Base-by-base conservation (phyloP, 257 asterid species). In the Solanum boliviense region DNA sequence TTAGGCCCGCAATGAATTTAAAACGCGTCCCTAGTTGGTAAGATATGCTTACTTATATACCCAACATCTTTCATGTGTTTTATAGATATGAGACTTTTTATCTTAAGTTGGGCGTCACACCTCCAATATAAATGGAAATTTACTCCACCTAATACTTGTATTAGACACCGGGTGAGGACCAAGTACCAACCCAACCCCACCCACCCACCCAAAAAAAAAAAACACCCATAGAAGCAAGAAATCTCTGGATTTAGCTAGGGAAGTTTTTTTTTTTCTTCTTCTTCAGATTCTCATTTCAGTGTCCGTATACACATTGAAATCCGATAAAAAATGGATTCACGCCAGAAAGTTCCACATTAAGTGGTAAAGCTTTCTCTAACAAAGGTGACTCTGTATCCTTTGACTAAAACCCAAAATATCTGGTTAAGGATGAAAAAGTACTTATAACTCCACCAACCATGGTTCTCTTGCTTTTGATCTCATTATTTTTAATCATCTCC, bases 11-110 rank as follows among this genome's bases (percentile, higher is more conserved):
- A 52, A 39, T 10, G 48, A 10, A 11, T 56, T 56, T 56, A 56
- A 56, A 56, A 3, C 4, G 1, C 1, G 0, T 56, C n/a, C 65
- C 0, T 52, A 7, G 1, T 56, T 56, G 65, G 2, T 56, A 56
- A 18, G 65, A 0, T 3, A 56, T 18, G 65, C 1, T 56, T 18
- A 56, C n/a, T 56, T 56, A 18, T 2, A 48, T 56, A 18, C 2
- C 10, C 65, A 52, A 18, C 9, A 18, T 18, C 1, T 56, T 0
- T 56, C 1, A 0, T 48, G 65, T 52, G 4, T 52, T 52, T 0
- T 18, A 0, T 0, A 0, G 4, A 56, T 56, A 0, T 56, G 11
- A 0, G 0, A 56, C 4, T 18, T 56, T 56, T 56, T 56, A 18
- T 18, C 4, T 56, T 18, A 56, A 56, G 9, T 56, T 18, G 4